phyloP scores from a whole-genome alignment of 176 grass and related monocot species.

The Dactylis glomerata region DNA sequence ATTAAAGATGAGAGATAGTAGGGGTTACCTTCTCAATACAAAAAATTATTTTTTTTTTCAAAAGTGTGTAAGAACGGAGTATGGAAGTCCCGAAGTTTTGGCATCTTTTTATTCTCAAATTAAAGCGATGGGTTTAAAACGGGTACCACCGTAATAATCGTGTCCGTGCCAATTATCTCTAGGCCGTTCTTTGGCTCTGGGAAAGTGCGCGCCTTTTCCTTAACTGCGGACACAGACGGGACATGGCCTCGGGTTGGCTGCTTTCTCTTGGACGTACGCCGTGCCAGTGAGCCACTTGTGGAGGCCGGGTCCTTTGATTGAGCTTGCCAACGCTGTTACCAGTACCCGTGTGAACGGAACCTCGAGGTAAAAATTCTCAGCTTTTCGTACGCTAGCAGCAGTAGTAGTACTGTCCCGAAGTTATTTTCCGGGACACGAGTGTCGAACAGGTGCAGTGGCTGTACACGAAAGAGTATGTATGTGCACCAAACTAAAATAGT shows the following conservation, averaged over 20 bases:
- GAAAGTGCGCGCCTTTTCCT: constrained; percentile 2
- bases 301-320: not conserved
- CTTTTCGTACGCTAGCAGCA: no score
- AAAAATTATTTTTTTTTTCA: no score
- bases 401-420: not conserved
- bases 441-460: not conserved
- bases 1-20: no score
- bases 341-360: not conserved
- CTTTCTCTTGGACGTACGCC: constrained; percentile 18
- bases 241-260: not conserved
- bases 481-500: no score
- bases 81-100: no score
- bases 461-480: no score
- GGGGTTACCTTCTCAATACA: no score
- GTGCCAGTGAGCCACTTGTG: not conserved
- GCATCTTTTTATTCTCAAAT: no score
- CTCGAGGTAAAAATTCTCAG: not conserved
- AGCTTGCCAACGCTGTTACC: no score
- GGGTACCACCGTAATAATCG: no score
- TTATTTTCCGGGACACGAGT: not conserved
- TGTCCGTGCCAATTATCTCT: not conserved
- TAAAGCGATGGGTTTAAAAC: no score
- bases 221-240: constrained; percentile 11
- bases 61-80: no score
- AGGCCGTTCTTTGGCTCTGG: not conserved